Percentiles rank a stretch among this genome's conserved stretches.
These are phyloP conservation scores for Thalassiosira sp. DNA, from an alignment of 352 stramenopile species.

Conservation along the genomic window DNA sequence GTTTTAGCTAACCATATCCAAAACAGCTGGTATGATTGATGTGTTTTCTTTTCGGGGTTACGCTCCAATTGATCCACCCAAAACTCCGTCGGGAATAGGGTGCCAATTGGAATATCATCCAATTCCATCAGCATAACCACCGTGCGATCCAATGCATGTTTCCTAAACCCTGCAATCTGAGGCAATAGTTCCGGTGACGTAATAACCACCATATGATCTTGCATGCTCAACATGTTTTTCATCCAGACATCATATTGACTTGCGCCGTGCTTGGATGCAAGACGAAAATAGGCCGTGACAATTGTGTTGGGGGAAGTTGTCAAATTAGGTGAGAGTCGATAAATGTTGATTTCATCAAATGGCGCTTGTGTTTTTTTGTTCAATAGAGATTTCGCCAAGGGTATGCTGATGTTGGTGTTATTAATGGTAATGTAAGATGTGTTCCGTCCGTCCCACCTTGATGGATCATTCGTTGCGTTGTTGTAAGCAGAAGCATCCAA, in stretches of 20 bases:
- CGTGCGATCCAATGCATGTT: conserved; percentile 53
- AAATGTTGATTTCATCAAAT: not conserved
- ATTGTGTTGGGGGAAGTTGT: conserved; percentile 47
- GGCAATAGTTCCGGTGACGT: conserved; percentile 46
- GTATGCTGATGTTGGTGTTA: conserved; percentile 1
- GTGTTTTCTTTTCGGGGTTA: conserved; percentile 56
- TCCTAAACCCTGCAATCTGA: conserved; percentile 49
- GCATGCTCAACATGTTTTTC: conserved; percentile 60
- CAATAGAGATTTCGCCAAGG: not conserved
- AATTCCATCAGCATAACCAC: conserved; percentile 56
- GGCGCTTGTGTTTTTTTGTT: not conserved
- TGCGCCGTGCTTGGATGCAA: conserved; percentile 50
- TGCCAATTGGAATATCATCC: conserved; percentile 48
- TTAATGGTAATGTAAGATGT: not conserved
- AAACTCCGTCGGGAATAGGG: conserved; percentile 39
- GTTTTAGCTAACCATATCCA: conserved; percentile 73
- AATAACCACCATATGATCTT: conserved; percentile 70
- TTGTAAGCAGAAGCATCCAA: too few species aligned
- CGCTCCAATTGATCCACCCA: conserved; percentile 63
- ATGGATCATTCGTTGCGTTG: not conserved
- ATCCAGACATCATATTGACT: conserved; percentile 64
- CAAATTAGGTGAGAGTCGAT: not conserved
- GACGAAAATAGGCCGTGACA: conserved; percentile 62
- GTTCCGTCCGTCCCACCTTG: too few species aligned
- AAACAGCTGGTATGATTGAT: conserved; percentile 62